Conservation (phyloP, 176 grass and related monocot species). For the Echinochloa phyllopogon region DNA sequence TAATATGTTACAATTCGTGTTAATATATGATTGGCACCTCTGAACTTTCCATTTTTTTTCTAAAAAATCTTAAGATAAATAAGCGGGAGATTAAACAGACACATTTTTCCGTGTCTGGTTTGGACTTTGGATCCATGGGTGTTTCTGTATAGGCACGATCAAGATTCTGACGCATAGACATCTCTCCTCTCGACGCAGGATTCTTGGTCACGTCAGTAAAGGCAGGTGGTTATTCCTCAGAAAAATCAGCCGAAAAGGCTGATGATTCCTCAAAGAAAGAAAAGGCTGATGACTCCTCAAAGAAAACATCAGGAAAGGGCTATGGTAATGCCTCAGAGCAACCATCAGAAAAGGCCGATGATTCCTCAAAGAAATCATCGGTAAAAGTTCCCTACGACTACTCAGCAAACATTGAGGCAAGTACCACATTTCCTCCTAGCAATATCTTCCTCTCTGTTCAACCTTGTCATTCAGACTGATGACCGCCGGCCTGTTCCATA, state of each 20-base stretch:
- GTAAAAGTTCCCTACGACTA: slow-evolving; percentile 58
- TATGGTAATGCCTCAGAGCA: background rate
- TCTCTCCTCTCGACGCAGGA: slow-evolving; percentile 14
- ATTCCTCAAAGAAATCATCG: slow-evolving; percentile 35
- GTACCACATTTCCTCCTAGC: background rate
- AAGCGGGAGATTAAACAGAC: background rate
- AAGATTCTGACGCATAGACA: slow-evolving; percentile 16
- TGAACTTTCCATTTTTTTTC: background rate
- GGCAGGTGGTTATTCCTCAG: background rate
- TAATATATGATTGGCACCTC: background rate
- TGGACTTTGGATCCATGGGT: background rate
- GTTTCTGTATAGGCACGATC: slow-evolving; percentile 4
- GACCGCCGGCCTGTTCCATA: background rate
- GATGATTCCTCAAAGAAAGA: too few relatives aligned
- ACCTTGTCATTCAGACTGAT: background rate
- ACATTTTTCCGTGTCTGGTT: background rate
- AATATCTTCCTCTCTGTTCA: background rate
- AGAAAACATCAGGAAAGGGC: background rate
- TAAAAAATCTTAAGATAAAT: background rate
- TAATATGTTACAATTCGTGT: background rate
- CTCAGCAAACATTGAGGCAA: slow-evolving; percentile 64
- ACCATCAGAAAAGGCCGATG: slow-evolving; percentile 8
- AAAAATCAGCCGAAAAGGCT: background rate
- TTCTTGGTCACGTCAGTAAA: slow-evolving; percentile 43
- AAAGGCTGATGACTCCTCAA: background rate